Conservation (phyloP, 306 rosid genomes). For the Chamaecrista fasciculata region DNA sequence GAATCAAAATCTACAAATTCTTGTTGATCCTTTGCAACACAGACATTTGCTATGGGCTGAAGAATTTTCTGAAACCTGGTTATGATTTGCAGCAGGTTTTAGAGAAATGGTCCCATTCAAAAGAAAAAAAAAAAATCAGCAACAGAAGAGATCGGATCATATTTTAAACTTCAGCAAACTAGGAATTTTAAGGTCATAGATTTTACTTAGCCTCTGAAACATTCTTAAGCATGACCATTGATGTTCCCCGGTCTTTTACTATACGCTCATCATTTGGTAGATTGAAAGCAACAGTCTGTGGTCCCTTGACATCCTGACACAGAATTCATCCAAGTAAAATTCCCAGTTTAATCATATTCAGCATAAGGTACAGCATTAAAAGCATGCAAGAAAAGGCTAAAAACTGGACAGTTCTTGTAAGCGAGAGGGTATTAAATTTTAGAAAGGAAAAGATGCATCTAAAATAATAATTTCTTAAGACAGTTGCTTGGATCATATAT, state of each 20-base stretch:
- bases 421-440: not conserved
- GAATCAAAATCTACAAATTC: slow-evolving; percentile 86
- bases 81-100: slow-evolving; percentile 34
- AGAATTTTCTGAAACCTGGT: slow-evolving; percentile 85
- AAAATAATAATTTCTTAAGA: slow-evolving; percentile 22
- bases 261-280: slow-evolving; percentile 93
- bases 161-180: slow-evolving; percentile 18
- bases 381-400: not conserved
- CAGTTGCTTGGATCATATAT: slow-evolving; percentile 9
- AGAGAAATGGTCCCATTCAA: not conserved
- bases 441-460: not conserved
- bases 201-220: slow-evolving; percentile 92
- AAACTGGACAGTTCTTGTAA: not conserved
- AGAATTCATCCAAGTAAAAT: slow-evolving; percentile 24
- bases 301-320: slow-evolving; percentile 91
- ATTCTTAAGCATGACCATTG: slow-evolving; percentile 99
- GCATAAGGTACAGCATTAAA: not conserved
- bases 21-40: slow-evolving; percentile 69
- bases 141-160: slow-evolving; percentile 23
- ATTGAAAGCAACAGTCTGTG: slow-evolving; percentile 95
- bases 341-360: slow-evolving; percentile 14
- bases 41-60: slow-evolving; percentile 74
- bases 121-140: slow-evolving; percentile 6
- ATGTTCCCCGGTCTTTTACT: slow-evolving; percentile 81
- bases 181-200: slow-evolving; percentile 27